Evolutionary conservation across 495 filamentous ascomycete genomes (phyloP).

Genomic region (Astrothelium macrocarpum): DNA sequence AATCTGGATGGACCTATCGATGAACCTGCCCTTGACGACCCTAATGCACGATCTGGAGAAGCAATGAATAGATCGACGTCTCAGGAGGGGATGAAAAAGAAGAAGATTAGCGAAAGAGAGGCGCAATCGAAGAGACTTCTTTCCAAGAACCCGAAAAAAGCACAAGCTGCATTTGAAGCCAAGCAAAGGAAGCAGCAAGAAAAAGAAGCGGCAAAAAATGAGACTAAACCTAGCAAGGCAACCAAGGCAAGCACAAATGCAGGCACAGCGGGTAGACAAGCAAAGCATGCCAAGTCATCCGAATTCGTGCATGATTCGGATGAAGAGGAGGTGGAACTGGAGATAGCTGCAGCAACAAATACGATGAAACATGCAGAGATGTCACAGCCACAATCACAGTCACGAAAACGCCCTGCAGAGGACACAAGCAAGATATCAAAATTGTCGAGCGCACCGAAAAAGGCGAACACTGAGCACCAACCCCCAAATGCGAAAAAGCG

Average conservation of each 20-base stretch:
- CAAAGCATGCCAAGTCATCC: slow-evolving; percentile 47
- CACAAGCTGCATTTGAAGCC: slow-evolving; percentile 21
- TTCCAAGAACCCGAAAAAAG: slow-evolving; percentile 47
- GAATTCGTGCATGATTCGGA: slow-evolving; percentile 71
- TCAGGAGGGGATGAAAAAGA: slow-evolving; percentile 44
- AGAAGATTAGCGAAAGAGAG: slow-evolving; percentile 53
- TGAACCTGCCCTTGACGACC: slow-evolving; percentile 34
- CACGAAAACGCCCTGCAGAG: slow-evolving; percentile 14
- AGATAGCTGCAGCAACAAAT: neutral
- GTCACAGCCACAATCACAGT: slow-evolving; percentile 1
- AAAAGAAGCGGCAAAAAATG: slow-evolving; percentile 19
- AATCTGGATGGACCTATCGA: slow-evolving; percentile 10
- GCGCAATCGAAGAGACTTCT: slow-evolving; percentile 52
- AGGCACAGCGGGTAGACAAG: slow-evolving; percentile 35
- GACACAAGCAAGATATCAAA: slow-evolving; percentile 1
- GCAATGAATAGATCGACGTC: slow-evolving; percentile 37
- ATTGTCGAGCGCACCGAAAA: neutral
- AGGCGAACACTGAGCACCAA: slow-evolving; percentile 13
- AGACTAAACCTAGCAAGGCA: slow-evolving; percentile 20
- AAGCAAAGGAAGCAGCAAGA: slow-evolving; percentile 28
- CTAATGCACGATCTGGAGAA: slow-evolving; percentile 26
- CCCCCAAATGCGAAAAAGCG: slow-evolving; percentile 5
- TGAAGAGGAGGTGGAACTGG: slow-evolving; percentile 47
- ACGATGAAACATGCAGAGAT: slow-evolving; percentile 9
- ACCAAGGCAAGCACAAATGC: slow-evolving; percentile 1